A percentile compares a stretch with the other conserved stretches of the same genome.
phyloP scores from a whole-genome alignment of 345 rosid genomes.

The Heritiera fomes region DNA sequence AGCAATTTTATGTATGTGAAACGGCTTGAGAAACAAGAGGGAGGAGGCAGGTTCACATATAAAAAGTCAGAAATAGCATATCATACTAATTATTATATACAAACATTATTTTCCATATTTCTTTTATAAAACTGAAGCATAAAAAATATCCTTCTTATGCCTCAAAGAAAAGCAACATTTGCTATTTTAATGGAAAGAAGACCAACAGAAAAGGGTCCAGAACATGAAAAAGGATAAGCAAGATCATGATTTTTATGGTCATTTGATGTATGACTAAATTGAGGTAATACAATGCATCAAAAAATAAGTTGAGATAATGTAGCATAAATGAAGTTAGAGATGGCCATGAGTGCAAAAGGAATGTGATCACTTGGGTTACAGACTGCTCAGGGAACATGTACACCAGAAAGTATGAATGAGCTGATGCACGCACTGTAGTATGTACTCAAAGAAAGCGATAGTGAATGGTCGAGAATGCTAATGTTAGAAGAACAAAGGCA shows the following conservation, averaged over 20 bases:
- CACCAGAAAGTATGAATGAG: neutral
- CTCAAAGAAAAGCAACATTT: neutral
- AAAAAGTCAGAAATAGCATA: neutral
- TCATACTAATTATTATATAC: neutral
- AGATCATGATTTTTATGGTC: constrained; percentile 1
- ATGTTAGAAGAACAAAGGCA: neutral
- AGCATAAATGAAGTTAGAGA: neutral
- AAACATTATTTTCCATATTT: neutral
- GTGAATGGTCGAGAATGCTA: neutral
- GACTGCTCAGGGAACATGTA: neutral
- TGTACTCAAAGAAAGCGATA: neutral
- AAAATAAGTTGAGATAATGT: neutral
- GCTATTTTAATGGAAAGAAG: neutral
- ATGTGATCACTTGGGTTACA: neutral
- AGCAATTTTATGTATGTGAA: neutral
- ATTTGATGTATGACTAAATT: neutral
- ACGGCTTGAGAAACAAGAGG: neutral
- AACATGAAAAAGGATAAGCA: neutral
- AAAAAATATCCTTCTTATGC: neutral
- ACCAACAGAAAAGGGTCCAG: neutral
- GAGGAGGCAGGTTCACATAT: neutral
- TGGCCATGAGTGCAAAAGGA: neutral
- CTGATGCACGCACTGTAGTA: neutral
- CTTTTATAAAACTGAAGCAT: neutral
- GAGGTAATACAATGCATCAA: neutral